Evolutionary conservation across 352 stramenopile species (phyloP).

Genomic region (Pythium oligandrum): DNA sequence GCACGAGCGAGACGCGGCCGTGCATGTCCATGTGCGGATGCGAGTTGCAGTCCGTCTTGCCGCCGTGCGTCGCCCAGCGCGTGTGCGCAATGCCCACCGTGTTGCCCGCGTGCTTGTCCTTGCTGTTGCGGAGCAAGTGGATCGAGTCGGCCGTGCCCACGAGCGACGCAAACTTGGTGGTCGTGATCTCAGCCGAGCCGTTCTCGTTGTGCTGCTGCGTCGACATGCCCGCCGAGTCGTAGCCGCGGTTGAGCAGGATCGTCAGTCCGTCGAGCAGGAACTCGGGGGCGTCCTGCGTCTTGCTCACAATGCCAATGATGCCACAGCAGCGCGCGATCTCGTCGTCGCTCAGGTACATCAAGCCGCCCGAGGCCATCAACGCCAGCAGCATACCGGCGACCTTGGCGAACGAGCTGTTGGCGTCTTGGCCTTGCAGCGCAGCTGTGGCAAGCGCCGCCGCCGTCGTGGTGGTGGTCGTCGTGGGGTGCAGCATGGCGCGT

Average conservation of each 20-base stretch:
- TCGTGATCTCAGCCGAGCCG: slow-evolving; percentile 50
- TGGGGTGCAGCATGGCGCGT: neutral
- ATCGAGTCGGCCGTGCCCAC: slow-evolving; percentile 91
- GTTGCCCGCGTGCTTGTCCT: slow-evolving; percentile 77
- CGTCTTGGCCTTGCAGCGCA: neutral
- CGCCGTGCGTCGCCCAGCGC: slow-evolving; percentile 98
- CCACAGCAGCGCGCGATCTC: slow-evolving; percentile 51
- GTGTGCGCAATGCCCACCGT: slow-evolving; percentile 97
- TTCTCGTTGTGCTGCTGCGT: slow-evolving; percentile 70
- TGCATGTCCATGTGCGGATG: slow-evolving; percentile 96
- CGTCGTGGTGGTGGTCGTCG: neutral
- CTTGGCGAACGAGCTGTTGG: slow-evolving; percentile 8
- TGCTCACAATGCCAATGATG: slow-evolving; percentile 75
- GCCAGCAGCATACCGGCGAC: slow-evolving; percentile 14
- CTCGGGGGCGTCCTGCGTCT: slow-evolving; percentile 58
- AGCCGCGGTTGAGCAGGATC: slow-evolving; percentile 94
- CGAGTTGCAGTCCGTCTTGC: slow-evolving; percentile 97
- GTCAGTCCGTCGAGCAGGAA: slow-evolving; percentile 87
- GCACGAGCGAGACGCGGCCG: slow-evolving; percentile 93
- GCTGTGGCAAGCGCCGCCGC: neutral
- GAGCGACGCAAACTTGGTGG: slow-evolving; percentile 94
- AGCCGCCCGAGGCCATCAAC: slow-evolving; percentile 15
- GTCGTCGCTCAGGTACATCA: slow-evolving; percentile 8
- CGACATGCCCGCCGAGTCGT: slow-evolving; percentile 97
- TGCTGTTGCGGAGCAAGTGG: slow-evolving; percentile 82